These are phyloP conservation scores for Apiospora sp. DNA, from an alignment of 2,329 filamentous ascomycete species.

Conservation along the genomic window DNA sequence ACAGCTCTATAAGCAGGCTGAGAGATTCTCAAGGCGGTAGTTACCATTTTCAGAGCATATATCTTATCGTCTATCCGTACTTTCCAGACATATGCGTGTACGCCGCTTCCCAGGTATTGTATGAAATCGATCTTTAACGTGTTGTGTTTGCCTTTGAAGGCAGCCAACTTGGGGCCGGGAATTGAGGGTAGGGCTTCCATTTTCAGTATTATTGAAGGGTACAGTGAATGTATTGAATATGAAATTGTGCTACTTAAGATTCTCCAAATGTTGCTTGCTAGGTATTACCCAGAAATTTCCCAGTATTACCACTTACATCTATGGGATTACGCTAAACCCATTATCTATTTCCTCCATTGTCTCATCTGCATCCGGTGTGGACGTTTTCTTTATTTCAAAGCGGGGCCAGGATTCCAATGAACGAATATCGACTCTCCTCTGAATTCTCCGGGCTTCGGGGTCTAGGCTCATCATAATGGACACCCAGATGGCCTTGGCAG, in stretches of 20 bases:
- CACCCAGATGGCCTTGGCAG: background rate
- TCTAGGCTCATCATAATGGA: background rate
- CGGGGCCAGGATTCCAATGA: background rate
- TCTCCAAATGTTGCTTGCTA: too few species aligned
- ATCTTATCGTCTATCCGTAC: slow-evolving; percentile 19
- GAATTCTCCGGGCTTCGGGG: background rate
- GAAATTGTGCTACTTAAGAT: too few species aligned
- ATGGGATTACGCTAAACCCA: too few species aligned
- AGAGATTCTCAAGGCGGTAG: too few species aligned
- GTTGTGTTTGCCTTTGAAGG: background rate
- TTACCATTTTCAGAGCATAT: slow-evolving; percentile 29
- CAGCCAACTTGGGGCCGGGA: slow-evolving; percentile 25
- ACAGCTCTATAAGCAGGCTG: too few species aligned
- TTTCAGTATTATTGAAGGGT: too few species aligned
- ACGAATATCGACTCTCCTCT: background rate
- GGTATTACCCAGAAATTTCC: too few species aligned
- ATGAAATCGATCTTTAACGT: slow-evolving; percentile 20
- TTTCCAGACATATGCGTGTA: slow-evolving; percentile 29
- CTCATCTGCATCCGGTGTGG: background rate
- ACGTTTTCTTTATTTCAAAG: background rate
- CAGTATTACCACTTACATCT: too few species aligned
- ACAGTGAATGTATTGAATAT: too few species aligned
- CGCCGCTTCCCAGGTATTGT: background rate
- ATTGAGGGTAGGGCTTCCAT: slow-evolving; percentile 10
- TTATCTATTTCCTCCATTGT: too few species aligned